Conservation (phyloP, 352 stramenopile genomes). For the Thalassiosira hispida region DNA sequence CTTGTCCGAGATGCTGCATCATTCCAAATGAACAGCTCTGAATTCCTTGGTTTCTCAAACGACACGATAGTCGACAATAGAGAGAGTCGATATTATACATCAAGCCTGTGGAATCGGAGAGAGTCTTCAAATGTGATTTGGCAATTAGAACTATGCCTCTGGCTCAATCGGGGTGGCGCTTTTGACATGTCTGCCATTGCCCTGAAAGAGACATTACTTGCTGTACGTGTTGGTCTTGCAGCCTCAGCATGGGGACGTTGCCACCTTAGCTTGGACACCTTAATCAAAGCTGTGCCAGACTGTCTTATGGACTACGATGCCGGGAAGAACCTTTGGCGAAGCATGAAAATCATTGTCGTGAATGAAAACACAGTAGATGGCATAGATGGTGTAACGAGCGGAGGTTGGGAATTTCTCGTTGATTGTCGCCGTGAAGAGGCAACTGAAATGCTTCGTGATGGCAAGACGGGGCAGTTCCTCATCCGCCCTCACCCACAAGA, state of each 20-base stretch:
- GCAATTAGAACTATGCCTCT: slow-evolving; percentile 84
- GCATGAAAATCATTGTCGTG: slow-evolving; percentile 77
- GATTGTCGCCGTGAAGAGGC: slow-evolving; percentile 80
- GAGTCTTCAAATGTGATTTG: slow-evolving; percentile 64
- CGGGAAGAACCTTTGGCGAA: slow-evolving; percentile 78
- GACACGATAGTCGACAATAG: slow-evolving; percentile 55
- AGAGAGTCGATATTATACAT: slow-evolving; percentile 54
- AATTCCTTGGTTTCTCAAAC: slow-evolving; percentile 70
- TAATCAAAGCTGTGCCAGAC: slow-evolving; percentile 80
- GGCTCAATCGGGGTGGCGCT: slow-evolving; percentile 75
- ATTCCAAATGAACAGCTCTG: slow-evolving; percentile 59
- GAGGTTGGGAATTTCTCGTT: slow-evolving; percentile 86
- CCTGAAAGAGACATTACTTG: slow-evolving; percentile 76
- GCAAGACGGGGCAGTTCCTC: slow-evolving; percentile 76
- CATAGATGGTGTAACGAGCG: slow-evolving; percentile 63
- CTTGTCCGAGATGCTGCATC: slow-evolving; percentile 64
- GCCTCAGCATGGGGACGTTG: slow-evolving; percentile 71
- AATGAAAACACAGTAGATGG: slow-evolving; percentile 52
- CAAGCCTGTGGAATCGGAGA: slow-evolving; percentile 58
- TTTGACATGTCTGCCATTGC: slow-evolving; percentile 71
- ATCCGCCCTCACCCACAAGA: slow-evolving; percentile 81
- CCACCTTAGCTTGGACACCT: slow-evolving; percentile 71
- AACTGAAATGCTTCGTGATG: slow-evolving; percentile 77
- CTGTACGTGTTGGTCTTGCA: slow-evolving; percentile 73
- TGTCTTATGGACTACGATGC: slow-evolving; percentile 73